Evolutionary conservation across 2,329 filamentous ascomycete genomes (phyloP), one percentile per base, ranked within the genome.

Genomic region (Beauveria rudraprayagi): DNA sequence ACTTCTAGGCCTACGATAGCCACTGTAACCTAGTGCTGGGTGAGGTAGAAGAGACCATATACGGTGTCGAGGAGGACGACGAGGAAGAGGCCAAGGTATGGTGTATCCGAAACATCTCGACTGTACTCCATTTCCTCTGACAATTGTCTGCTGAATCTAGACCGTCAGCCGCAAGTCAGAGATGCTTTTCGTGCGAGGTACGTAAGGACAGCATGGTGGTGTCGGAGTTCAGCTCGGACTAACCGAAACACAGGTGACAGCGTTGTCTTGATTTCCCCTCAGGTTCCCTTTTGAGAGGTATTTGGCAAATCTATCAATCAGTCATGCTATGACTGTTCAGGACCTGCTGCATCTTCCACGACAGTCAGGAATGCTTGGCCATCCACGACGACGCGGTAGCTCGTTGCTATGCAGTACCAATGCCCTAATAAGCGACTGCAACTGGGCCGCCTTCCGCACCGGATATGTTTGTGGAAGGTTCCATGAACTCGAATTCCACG

Each of bases 181-280:
- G 73, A 99, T 99, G 94, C 79, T 99, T 22, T 99, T 99, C 73
- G 93, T 99, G 62, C 83, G 94, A 90, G 93, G 92, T 93, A 77
- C 65, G 83, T 74, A n/a, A 51, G 9, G 6, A 44, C 11, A n/a
- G 6, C 22, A 22, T 2, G 10, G n/a, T 22, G 24, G 8, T 16
- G 24, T 17, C 34, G 7, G 22, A 48, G 28, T 46, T 26, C 22
- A 24, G 28, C 41, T 47, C 69, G 74, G 74, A 60, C 30, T 19
- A 52, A 51, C 30, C 17, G 34, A 22, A 22, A 53, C 28, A 48
- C 65, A 90, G 87, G 87, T 65, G 87, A 90, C 68, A 89, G 87
- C 62, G 87, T 90, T 59, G 85, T 90, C 63, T 79, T 90, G 68
- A 88, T 89, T 68, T 89, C 87, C 60, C 86, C 86, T 16, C 82